Conservation (phyloP, 2,329 filamentous ascomycete species). For the Phialemoniopsis sp. region DNA sequence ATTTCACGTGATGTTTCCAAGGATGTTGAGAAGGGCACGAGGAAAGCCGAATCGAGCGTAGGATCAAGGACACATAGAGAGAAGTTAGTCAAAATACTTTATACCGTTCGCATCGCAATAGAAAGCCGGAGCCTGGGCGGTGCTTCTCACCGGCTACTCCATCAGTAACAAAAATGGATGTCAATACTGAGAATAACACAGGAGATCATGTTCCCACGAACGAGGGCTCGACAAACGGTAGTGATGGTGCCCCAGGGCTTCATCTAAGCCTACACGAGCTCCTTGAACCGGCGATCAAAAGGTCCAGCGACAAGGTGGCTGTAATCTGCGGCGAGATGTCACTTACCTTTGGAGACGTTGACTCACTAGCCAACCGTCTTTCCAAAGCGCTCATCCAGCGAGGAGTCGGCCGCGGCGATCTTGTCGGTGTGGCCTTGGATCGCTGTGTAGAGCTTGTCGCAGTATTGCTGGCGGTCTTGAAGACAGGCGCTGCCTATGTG, state of each 20-base stretch:
- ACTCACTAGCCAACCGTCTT: slow-evolving; percentile 13
- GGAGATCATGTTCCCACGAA: too few species aligned
- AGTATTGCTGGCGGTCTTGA: slow-evolving; percentile 17
- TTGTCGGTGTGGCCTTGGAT: slow-evolving; percentile 18
- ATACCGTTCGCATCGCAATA: too few species aligned
- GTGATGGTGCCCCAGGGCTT: slow-evolving; percentile 5
- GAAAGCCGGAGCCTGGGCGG: too few species aligned
- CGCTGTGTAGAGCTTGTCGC: slow-evolving; percentile 17
- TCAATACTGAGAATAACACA: too few species aligned
- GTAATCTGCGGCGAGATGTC: slow-evolving; percentile 9
- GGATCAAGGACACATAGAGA: too few species aligned
- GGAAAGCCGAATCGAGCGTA: too few species aligned
- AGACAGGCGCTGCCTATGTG: slow-evolving; percentile 23
- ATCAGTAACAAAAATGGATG: too few species aligned
- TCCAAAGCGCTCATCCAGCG: slow-evolving; percentile 11
- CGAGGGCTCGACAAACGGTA: too few species aligned
- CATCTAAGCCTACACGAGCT: slow-evolving; percentile 10
- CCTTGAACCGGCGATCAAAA: slow-evolving; percentile 8
- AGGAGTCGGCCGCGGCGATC: slow-evolving; percentile 13
- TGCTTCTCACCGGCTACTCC: too few species aligned
- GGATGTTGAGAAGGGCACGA: too few species aligned
- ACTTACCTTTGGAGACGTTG: slow-evolving; percentile 15
- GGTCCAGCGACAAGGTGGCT: slow-evolving; percentile 11
- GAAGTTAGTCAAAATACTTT: too few species aligned
- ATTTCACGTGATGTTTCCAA: too few species aligned